phyloP scores from a whole-genome alignment of 768 basidiomycete species.

The Rhodotorula babjevae region DNA sequence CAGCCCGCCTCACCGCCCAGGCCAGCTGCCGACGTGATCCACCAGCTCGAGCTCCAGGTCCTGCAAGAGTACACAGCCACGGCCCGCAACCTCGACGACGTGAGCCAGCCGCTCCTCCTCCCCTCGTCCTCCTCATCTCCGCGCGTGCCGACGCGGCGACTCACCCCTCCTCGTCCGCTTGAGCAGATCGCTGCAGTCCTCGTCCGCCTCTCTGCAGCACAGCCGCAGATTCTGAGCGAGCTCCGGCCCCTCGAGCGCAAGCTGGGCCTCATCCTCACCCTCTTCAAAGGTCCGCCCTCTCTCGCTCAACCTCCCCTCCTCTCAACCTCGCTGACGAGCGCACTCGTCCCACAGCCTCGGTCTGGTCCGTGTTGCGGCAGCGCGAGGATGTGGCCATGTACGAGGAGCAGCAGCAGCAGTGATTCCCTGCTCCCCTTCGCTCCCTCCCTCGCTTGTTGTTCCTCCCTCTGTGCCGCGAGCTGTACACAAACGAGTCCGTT shows the following conservation, averaged over 20 bases:
- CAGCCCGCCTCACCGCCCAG: background rate
- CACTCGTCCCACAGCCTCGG: conserved; percentile 52
- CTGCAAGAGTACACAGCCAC: conserved; percentile 25
- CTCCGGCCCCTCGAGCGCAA: conserved; percentile 81
- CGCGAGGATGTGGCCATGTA: conserved; percentile 41
- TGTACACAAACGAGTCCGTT: background rate
- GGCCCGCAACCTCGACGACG: conserved; percentile 34
- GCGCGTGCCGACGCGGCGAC: background rate
- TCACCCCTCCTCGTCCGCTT: background rate
- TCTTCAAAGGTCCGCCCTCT: conserved; percentile 78
- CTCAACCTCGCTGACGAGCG: background rate
- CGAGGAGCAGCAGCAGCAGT: conserved; percentile 28
- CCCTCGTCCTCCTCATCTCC: background rate
- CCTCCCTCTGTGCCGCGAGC: background rate
- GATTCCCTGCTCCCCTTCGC: background rate
- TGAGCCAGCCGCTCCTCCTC: conserved; percentile 4
- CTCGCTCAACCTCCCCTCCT: background rate
- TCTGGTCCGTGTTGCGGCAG: conserved; percentile 76
- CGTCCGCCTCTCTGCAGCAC: conserved; percentile 65
- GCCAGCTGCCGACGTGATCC: background rate
- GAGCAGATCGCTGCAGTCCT: conserved; percentile 65
- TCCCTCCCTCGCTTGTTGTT: background rate
- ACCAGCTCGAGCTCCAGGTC: conserved; percentile 23
- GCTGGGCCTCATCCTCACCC: conserved; percentile 87
- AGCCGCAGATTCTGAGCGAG: conserved; percentile 67